Evolutionary conservation across 164 flowering plant genomes (phyloP), one percentile per base, ranked within the genome.

Genomic region (Nymphaea colorata): DNA sequence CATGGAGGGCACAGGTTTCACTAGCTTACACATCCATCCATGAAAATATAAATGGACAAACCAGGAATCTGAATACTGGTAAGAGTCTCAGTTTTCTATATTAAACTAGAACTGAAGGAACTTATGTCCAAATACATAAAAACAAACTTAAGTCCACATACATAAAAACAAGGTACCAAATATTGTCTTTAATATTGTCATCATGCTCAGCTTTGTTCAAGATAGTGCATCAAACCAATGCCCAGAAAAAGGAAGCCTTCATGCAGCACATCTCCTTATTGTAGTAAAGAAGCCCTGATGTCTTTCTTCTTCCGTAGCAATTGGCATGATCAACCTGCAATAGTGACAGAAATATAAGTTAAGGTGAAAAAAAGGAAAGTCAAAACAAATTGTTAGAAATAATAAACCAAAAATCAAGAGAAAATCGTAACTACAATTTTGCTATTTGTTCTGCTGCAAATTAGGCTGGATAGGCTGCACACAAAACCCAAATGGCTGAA

Each of bases 381-480:
- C 57, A 8, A 51, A 51, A 8, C 57, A 15, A 51, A 15, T 3
- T 8, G 14, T 15, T 5, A 8, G 57, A 51, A 51, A 51, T 51
- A 15, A 51, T 8, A 10, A 51, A 47, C 55, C 8, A 51, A 15
- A 10, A 51, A 51, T 8, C 14, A 15, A 51, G 14, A 3, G 57
- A 51, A 61, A 61, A 61, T 14, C 25, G 6, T 17, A 61, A 43
- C n/a, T 15, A 61, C 2, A 10, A n/a, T 8, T 51, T 45, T 45
- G 6, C 62, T 69, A 72, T 25, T 69, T 67, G 44, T 64, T 72
- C 45, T 83, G 85, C 64, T 84, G 89, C 16, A 85, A 70, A 73
- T 88, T 88, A 55, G 91, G 89, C 79, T 86, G 94, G 69, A 78
- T 80, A 36, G 94, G 94, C 80, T 84, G 91, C 64, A 84, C 83